phyloP scores from a whole-genome alignment of 768 basidiomycete genomes.

The Leccinum subtestaceum region DNA sequence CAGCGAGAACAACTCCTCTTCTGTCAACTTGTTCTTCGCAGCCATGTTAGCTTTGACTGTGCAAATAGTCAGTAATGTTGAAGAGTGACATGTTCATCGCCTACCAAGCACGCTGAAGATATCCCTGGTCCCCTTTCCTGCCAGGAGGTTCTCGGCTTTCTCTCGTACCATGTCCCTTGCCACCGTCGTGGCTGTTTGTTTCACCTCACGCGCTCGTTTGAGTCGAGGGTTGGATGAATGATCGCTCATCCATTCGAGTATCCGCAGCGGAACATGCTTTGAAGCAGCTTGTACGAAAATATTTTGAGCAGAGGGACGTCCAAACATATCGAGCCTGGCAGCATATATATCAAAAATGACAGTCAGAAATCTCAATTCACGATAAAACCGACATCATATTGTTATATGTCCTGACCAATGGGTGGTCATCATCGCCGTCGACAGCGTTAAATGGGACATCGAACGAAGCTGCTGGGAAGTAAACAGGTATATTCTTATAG shows the following conservation, averaged over 20 bases:
- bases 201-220: constrained; percentile 14
- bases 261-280: constrained; percentile 10
- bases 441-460: constrained; percentile 42
- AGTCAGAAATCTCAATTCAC: constrained; percentile 2
- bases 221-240: constrained; percentile 22
- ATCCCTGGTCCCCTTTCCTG: constrained; percentile 17
- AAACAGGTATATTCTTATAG: background rate
- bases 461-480: constrained; percentile 28
- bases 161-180: constrained; percentile 19
- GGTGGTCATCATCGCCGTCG: constrained; percentile 8
- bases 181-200: background rate
- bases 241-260: constrained; percentile 36
- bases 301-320: constrained; percentile 11
- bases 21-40: constrained; percentile 21
- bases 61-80: background rate
- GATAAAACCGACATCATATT: constrained; percentile 12
- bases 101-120: constrained; percentile 39
- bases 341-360: constrained; percentile 4
- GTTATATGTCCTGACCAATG: constrained; percentile 7
- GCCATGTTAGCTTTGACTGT: constrained; percentile 31
- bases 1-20: constrained; percentile 16
- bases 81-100: background rate
- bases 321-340: constrained; percentile 15
- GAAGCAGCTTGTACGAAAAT: constrained; percentile 16
- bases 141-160: constrained; percentile 10